These are phyloP conservation scores for Colletotrichum gloeosporioides DNA, from an alignment of 2,329 filamentous ascomycete species.

Conservation along the genomic window DNA sequence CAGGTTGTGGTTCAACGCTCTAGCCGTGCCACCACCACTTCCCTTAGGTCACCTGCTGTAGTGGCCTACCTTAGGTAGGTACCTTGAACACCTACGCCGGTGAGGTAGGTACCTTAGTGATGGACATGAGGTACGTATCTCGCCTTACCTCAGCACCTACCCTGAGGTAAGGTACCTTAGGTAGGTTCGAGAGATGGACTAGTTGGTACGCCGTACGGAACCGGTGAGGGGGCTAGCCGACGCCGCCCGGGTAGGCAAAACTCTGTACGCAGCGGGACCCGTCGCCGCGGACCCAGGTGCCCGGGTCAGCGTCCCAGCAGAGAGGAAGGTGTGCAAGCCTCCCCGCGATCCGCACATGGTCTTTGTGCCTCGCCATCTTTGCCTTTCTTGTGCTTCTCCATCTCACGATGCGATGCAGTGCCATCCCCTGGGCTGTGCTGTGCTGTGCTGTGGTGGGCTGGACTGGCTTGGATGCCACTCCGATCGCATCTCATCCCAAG, in stretches of 20 bases:
- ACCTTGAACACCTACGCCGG: too few relatives aligned
- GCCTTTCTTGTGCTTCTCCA: background rate
- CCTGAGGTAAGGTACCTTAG: background rate
- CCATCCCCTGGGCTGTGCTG: background rate
- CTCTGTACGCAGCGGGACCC: background rate
- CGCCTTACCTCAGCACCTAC: too few relatives aligned
- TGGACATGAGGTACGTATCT: background rate
- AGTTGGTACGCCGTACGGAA: background rate
- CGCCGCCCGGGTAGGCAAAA: background rate
- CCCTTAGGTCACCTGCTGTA: background rate
- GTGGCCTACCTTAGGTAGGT: too few relatives aligned
- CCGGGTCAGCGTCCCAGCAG: conserved; percentile 1
- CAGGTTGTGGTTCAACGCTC: conserved; percentile 11
- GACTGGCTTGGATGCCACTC: background rate
- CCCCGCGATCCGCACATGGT: conserved; percentile 4
- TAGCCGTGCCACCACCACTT: background rate
- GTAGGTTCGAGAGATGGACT: background rate
- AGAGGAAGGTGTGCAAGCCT: conserved; percentile 2
- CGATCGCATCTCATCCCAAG: background rate
- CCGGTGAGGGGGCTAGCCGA: background rate
- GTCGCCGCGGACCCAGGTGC: background rate
- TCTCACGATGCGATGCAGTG: background rate
- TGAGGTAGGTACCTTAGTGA: background rate
- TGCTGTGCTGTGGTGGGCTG: background rate
- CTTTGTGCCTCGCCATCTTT: background rate